Evolutionary conservation across 768 basidiomycete genomes (phyloP).

Genomic region (Pulveroboletus frians): DNA sequence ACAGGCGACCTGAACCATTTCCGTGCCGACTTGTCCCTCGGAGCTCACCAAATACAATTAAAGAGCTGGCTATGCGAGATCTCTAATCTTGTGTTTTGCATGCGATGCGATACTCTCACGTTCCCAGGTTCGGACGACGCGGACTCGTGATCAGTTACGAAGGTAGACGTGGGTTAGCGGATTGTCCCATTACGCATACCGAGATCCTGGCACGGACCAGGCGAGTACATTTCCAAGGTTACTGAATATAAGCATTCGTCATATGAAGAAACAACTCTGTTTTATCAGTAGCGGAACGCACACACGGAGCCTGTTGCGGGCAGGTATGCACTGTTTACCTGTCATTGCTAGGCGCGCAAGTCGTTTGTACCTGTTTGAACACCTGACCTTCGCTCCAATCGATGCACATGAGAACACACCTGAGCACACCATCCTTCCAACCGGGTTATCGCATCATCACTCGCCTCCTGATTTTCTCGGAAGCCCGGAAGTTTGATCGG

Average conservation of each 20-base stretch:
- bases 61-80: conserved; percentile 10
- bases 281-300: neutral
- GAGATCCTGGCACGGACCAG: neutral
- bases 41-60: conserved; percentile 3
- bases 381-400: too few species aligned
- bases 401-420: conserved; percentile 1
- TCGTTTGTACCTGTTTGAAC: neutral
- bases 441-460: too few species aligned
- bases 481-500: conserved; percentile 1
- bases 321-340: neutral
- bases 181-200: neutral
- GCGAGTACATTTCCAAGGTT: conserved; percentile 5
- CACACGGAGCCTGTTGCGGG: neutral
- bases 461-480: neutral
- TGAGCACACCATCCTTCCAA: neutral
- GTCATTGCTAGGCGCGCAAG: neutral
- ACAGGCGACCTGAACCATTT: conserved; percentile 22
- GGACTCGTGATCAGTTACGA: neutral
- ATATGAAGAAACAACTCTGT: neutral
- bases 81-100: neutral
- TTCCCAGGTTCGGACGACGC: neutral
- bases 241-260: neutral
- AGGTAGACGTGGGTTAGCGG: neutral
- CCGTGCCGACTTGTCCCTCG: conserved; percentile 22
- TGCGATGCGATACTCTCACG: neutral